These are phyloP conservation scores for Gigaspora rosea DNA, from an alignment of 192 early-diverging fungal species.

Conservation along the genomic window DNA sequence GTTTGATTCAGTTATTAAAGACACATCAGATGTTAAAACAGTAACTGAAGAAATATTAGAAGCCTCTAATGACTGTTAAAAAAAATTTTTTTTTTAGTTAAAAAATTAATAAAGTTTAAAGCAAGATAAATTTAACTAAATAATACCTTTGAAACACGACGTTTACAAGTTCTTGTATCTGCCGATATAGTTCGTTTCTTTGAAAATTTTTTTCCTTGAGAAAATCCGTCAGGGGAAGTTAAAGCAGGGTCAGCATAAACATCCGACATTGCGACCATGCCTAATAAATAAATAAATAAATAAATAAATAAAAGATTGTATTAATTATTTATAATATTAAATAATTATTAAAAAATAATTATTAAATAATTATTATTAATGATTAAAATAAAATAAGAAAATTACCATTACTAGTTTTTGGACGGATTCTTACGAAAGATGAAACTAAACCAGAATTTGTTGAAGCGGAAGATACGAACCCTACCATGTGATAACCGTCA, in stretches of 20 bases:
- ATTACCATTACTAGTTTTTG: too few relatives aligned
- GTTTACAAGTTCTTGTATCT: background rate
- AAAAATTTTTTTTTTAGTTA: background rate
- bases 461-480: background rate
- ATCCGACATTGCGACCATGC: constrained; percentile 14
- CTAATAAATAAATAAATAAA: background rate
- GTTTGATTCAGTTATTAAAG: background rate
- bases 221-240: background rate
- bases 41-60: background rate
- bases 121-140: background rate
- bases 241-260: constrained; percentile 4
- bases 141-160: background rate
- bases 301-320: background rate
- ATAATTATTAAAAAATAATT: too few relatives aligned
- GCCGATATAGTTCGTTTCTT: background rate
- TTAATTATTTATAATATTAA: too few relatives aligned
- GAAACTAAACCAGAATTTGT: background rate
- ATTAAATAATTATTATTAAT: too few relatives aligned
- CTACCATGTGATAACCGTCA: background rate
- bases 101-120: background rate
- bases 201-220: background rate
- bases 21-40: background rate
- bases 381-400: too few relatives aligned
- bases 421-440: background rate
- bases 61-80: background rate